Percentiles rank a stretch among this genome's conserved stretches.
Evolutionary conservation across 2,329 filamentous ascomycete species (phyloP).

Genomic region (Botrytis fragariae): DNA sequence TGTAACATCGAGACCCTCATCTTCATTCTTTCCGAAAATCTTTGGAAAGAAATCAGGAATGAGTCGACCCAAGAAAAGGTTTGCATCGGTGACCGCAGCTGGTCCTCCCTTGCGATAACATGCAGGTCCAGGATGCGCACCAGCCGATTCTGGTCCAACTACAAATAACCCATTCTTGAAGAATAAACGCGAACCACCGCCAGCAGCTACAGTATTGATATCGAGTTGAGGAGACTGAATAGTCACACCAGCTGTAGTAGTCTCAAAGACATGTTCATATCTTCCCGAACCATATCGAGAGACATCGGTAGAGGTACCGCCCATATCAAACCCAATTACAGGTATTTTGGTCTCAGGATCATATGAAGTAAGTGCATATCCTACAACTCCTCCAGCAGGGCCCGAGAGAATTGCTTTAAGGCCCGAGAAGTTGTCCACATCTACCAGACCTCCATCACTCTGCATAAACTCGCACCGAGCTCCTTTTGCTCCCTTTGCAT

Average conservation of each 20-base stretch:
- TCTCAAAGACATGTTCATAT: conserved; percentile 73
- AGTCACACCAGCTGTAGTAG: conserved; percentile 73
- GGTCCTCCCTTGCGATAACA: conserved; percentile 89
- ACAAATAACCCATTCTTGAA: conserved; percentile 70
- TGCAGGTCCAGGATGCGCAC: conserved; percentile 83
- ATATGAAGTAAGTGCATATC: conserved; percentile 88
- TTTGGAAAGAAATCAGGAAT: conserved; percentile 91
- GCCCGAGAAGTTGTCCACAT: conserved; percentile 79
- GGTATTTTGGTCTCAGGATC: conserved; percentile 78
- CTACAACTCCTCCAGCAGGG: conserved; percentile 89
- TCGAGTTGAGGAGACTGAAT: conserved; percentile 78
- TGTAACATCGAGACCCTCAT: conserved; percentile 73
- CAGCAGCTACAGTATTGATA: conserved; percentile 62
- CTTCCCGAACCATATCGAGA: conserved; percentile 76
- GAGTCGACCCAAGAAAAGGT: conserved; percentile 78
- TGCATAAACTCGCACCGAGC: conserved; percentile 96
- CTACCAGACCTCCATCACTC: conserved; percentile 60
- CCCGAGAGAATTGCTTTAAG: conserved; percentile 83
- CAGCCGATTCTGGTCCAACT: conserved; percentile 58
- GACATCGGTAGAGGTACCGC: conserved; percentile 88
- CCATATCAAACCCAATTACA: conserved; percentile 96
- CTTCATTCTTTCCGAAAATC: conserved; percentile 88
- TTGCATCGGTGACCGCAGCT: conserved; percentile 87
- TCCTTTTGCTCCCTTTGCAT: conserved; percentile 61
- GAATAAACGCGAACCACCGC: conserved; percentile 53